Base-by-base conservation (phyloP, 768 basidiomycete genomes). In the Peribolospora kevripleyi region DNA sequence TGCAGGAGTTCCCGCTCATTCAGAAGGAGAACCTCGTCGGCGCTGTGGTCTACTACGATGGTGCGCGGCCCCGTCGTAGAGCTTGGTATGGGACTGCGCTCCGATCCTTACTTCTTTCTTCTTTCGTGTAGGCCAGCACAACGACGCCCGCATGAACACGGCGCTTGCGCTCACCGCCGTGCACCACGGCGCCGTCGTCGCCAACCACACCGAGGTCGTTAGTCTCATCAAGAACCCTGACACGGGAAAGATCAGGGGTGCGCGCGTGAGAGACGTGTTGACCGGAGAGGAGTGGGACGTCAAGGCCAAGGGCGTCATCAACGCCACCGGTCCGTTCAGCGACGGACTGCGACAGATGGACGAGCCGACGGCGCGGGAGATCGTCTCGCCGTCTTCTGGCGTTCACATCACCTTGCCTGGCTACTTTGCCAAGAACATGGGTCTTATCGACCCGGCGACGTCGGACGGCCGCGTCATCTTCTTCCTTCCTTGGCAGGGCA, bases 401-500 rank as follows among this genome's bases (percentile, higher is more conserved):
- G 77, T 91, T 36, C 91, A 98, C 69, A 85, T 97, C 69, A 91
- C 91, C 0, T 79, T 98, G 3, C 91, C 91, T 3, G 84, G 85
- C 64, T 98, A 97, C 71, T 95, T 93, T 66, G 69, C 69, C 58
- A 78, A 82, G 11, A 82, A 75, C 51, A 93, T 97, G 84, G 91
- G 93, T 48, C 75, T 97, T 4, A 75, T 97, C 48, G 93, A 97
- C 67, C 93, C 91, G 1, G 74, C 85, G 3, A 93, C 93, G 4
- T 86, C 84, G 0, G 91, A 98, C 60, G 91, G 91, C 0, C 81
- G 91, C 38, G 90, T 98, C 54, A 91, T 98, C 65, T 98, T 95
- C 75, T 93, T 98, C 76, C 76, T 98, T 7, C 91, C 91, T 0
- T 98, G 93, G 91, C 81, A 95, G 69, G 91, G 91, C 7, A 86